A percentile compares a stretch with the other conserved stretches of the same genome.
phyloP scores from a whole-genome alignment of 2,329 filamentous ascomycete species.

The Diaporthe eres region DNA sequence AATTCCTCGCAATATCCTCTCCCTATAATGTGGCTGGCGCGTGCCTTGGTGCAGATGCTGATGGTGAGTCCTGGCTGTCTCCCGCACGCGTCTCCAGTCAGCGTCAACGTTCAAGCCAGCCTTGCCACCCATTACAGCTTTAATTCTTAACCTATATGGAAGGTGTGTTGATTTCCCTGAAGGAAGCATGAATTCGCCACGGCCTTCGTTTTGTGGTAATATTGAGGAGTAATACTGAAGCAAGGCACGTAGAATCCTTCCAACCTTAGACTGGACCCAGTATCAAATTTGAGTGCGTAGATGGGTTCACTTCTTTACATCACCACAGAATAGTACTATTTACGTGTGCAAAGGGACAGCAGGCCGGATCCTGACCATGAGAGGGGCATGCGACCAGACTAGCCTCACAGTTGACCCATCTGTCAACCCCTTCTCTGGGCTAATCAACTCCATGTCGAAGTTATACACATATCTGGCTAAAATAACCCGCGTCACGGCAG shows the following conservation, averaged over 20 bases:
- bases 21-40: not conserved
- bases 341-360: not conserved
- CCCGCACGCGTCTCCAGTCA: no score
- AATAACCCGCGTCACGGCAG: not conserved
- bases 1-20: not conserved
- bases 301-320: not conserved
- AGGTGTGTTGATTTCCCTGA: no score
- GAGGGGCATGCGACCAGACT: not conserved
- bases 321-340: not conserved
- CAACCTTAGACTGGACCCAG: no score
- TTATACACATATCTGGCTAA: not conserved
- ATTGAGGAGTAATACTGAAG: no score
- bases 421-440: not conserved
- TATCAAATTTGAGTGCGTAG: not conserved
- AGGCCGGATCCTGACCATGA: not conserved
- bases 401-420: not conserved
- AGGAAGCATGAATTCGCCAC: no score
- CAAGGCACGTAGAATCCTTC: no score
- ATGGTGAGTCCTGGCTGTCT: no score
- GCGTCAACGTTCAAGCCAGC: no score
- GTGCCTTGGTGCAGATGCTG: no score
- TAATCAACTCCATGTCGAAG: not conserved
- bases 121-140: no score
- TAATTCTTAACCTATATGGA: no score
- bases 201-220: no score